Conservation (phyloP, 2,329 filamentous ascomycete species). For the Phaeosphaeria sp. region DNA sequence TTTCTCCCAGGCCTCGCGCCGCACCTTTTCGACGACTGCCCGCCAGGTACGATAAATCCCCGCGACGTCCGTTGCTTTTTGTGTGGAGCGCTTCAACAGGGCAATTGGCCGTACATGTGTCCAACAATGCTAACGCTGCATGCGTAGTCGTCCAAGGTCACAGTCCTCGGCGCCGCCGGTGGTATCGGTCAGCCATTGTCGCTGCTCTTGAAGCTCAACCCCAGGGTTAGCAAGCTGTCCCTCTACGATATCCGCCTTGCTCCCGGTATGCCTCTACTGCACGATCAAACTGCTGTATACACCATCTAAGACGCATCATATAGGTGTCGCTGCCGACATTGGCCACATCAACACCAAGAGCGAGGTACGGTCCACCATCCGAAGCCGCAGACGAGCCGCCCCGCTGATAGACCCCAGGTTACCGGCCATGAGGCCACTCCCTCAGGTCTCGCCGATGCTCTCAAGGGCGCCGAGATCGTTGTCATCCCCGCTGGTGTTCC, state of each 20-base stretch:
- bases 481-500: constrained; percentile 98
- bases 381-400: constrained; percentile 8
- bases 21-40: constrained; percentile 60
- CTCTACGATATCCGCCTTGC: constrained; percentile 97
- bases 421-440: constrained; percentile 84
- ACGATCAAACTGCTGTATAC: background rate
- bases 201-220: constrained; percentile 98
- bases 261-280: constrained; percentile 70
- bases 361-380: constrained; percentile 54
- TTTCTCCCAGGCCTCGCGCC: constrained; percentile 58
- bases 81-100: constrained; percentile 13
- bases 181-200: constrained; percentile 99
- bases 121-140: background rate
- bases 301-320: constrained; percentile 24
- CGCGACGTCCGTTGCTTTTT: constrained; percentile 29
- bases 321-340: constrained; percentile 97
- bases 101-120: background rate
- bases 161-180: constrained; percentile 94
- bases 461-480: constrained; percentile 90
- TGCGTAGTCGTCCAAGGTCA: constrained; percentile 88
- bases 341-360: constrained; percentile 99
- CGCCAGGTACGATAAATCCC: constrained; percentile 53
- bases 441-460: constrained; percentile 75
- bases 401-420: constrained; percentile 60
- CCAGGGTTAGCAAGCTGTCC: constrained; percentile 88